These are phyloP conservation scores for Coniosporium tulheliwenetii DNA, from an alignment of 2,329 filamentous ascomycete genomes.

Conservation along the genomic window DNA sequence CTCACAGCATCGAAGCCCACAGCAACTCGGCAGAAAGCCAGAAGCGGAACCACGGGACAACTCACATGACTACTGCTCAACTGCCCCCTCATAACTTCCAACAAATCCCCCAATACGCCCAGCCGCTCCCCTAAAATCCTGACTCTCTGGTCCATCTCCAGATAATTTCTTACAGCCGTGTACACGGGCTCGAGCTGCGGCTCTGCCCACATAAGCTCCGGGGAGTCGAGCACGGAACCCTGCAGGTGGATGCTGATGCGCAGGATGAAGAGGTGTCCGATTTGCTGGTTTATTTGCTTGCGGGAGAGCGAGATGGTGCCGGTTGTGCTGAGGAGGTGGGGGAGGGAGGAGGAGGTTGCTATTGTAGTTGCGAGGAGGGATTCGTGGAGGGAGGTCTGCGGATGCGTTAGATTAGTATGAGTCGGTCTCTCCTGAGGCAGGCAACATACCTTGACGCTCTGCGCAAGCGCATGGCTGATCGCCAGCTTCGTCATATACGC, in stretches of 20 bases:
- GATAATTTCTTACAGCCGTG: slow-evolving; percentile 82
- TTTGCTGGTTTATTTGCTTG: slow-evolving; percentile 96
- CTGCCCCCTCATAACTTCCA: slow-evolving; percentile 55
- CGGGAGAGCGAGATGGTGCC: slow-evolving; percentile 82
- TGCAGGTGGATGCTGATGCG: slow-evolving; percentile 97
- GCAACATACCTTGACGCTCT: slow-evolving; percentile 67
- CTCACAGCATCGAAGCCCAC: too few relatives aligned
- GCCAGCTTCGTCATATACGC: slow-evolving; percentile 98
- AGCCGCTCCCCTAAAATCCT: too few relatives aligned
- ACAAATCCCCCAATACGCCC: slow-evolving; percentile 62
- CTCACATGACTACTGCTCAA: slow-evolving; percentile 13
- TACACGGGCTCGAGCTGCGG: slow-evolving; percentile 94
- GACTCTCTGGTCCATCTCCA: slow-evolving; percentile 96
- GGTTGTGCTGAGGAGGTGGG: slow-evolving; percentile 79
- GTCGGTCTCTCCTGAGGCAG: background rate
- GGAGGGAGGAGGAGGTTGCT: slow-evolving; percentile 82
- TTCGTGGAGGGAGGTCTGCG: slow-evolving; percentile 81
- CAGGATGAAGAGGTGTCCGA: slow-evolving; percentile 93
- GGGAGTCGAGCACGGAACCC: slow-evolving; percentile 88
- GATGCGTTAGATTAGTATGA: background rate
- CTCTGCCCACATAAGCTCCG: slow-evolving; percentile 96
- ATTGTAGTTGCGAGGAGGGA: slow-evolving; percentile 90
- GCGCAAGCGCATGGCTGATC: slow-evolving; percentile 87
- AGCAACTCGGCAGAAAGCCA: too few relatives aligned
- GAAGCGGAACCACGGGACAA: slow-evolving; percentile 1